Evolutionary conservation across 192 early-diverging fungal genomes (phyloP).

Genomic region (Gryganskiella cystojenkinii): DNA sequence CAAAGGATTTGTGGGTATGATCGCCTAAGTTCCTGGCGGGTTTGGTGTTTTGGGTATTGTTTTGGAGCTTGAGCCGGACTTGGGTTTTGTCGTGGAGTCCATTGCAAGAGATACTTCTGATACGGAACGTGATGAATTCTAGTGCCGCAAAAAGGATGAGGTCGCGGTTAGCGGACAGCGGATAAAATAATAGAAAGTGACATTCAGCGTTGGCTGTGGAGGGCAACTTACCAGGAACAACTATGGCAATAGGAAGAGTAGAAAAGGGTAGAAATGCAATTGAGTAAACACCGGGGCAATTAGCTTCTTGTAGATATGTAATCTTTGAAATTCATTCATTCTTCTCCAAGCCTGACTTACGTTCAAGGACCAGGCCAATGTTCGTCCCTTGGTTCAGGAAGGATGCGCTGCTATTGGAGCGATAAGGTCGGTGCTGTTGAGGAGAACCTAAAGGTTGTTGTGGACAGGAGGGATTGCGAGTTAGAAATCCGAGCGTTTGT

Average conservation of each 20-base stretch:
- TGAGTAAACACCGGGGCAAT: too few species aligned
- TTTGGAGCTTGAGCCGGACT: slow-evolving; percentile 42
- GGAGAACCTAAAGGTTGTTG: too few species aligned
- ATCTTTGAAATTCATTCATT: neutral
- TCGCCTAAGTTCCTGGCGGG: slow-evolving; percentile 36
- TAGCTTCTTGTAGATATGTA: too few species aligned
- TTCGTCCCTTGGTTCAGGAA: slow-evolving; percentile 22
- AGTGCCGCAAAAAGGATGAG: neutral
- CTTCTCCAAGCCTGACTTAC: slow-evolving; percentile 4
- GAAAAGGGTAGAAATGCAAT: neutral
- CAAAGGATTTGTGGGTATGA: slow-evolving; percentile 33
- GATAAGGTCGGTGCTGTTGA: neutral
- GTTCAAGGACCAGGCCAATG: slow-evolving; percentile 24
- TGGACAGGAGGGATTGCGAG: too few species aligned
- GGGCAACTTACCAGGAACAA: slow-evolving; percentile 17
- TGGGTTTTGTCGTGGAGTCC: slow-evolving; percentile 42
- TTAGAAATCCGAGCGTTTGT: too few species aligned
- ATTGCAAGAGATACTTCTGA: slow-evolving; percentile 30
- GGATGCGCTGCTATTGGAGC: slow-evolving; percentile 24
- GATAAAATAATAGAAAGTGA: neutral
- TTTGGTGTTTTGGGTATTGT: slow-evolving; percentile 24
- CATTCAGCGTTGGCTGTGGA: neutral
- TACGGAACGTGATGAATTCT: slow-evolving; percentile 34
- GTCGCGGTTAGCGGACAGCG: neutral
- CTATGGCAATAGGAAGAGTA: slow-evolving; percentile 2